phyloP scores from a whole-genome alignment of 129 eudicot genomes.

The Kitagawia praeruptora region DNA sequence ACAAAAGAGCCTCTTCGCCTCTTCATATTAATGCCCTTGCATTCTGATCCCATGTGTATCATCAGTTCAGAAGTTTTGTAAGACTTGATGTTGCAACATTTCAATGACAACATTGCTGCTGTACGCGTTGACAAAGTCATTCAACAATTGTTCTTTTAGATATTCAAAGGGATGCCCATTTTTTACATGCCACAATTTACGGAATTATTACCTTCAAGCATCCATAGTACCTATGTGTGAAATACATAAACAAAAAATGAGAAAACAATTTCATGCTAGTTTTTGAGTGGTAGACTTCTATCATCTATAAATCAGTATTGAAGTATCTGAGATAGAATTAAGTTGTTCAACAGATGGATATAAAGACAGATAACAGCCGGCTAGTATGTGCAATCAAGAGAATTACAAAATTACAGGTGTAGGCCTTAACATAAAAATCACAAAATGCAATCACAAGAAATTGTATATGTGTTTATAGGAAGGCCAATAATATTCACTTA shows the following conservation, averaged over 20 bases:
- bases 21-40: not conserved
- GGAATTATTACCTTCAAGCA: constrained; percentile 54
- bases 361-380: not conserved
- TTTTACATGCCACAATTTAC: constrained; percentile 17
- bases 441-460: not conserved
- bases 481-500: not conserved
- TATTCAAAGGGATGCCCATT: too few species aligned
- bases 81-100: not conserved
- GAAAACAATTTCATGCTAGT: not conserved
- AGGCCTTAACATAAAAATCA: not conserved
- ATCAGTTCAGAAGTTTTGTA: not conserved
- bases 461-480: not conserved
- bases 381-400: not conserved
- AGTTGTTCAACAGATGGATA: not conserved
- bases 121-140: not conserved
- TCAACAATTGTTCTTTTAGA: not conserved
- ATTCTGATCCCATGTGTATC: not conserved
- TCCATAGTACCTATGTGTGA: constrained; percentile 49
- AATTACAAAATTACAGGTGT: not conserved
- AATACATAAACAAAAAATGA: constrained; percentile 10
- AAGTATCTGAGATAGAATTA: not conserved
- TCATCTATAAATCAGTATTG: not conserved
- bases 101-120: not conserved
- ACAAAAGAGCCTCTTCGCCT: not conserved
- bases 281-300: not conserved